Evolutionary conservation across 2,329 filamentous ascomycete genomes (phyloP), one percentile per base, ranked within the genome.

Genomic region (Diplodia scrobiculata): DNA sequence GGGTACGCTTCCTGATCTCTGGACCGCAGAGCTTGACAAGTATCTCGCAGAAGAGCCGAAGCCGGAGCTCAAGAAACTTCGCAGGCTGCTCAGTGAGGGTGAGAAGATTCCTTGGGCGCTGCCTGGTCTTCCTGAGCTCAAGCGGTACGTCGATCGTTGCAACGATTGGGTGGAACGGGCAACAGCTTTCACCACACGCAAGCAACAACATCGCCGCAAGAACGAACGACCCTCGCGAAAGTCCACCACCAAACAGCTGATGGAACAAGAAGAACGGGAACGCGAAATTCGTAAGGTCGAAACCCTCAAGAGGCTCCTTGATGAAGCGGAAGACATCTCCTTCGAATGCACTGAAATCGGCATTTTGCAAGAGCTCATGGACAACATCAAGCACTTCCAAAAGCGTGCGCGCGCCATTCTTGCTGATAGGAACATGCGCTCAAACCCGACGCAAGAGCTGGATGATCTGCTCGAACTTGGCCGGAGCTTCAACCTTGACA

Each of bases 161-260:
- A 96, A 97, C 78, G 92, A 96, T 75, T 97, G 96, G 91, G 92
- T 97, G 69, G 95, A 98, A 73, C 94, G 98, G 80, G 95, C 95
- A 70, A 95, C 91, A 73, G 93, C 91, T 75, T 99, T 96, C 81
- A 97, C 93, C 73, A 93, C 95, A 67, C 91, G 95, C 72, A 99
- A 99, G 81, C 94, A 97, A 80, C 94, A 97, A 79, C 96, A 96
- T 74, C 90, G 95, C 69, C 91, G 94, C 68, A 98, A 98, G 79
- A 96, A 90, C 77, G 94, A 97, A 73, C 95, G 92, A 74, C 86
- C 86, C 52, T 95, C 90, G 87, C 90, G 92, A 70, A 89, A 87
- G 72, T 86, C 88, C 65, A 86, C 86, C 71, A 84, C 88, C 60
- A 94, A 90, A 77, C 71, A 73, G 21, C 89, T 88, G 62, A 86